phyloP scores from a whole-genome alignment of 306 rosid species.

The Gynostemma pentaphyllum region DNA sequence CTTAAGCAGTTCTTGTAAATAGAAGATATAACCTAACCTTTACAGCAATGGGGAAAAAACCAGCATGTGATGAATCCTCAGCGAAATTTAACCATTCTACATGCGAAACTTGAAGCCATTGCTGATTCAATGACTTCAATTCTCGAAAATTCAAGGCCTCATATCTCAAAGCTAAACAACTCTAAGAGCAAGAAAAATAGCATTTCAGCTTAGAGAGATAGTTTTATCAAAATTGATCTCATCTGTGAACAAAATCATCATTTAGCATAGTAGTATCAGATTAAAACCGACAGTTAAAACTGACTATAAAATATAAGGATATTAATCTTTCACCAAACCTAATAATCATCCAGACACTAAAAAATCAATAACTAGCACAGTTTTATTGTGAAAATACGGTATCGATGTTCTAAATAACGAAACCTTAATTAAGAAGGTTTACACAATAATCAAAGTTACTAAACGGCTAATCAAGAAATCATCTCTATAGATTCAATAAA shows the following conservation, averaged over 20 bases:
- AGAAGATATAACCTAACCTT: constrained; percentile 22
- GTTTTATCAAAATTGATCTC: background rate
- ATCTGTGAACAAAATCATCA: background rate
- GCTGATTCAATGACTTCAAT: constrained; percentile 29
- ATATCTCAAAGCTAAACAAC: constrained; percentile 81
- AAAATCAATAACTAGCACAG: too few species aligned
- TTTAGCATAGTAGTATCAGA: background rate
- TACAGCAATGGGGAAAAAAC: constrained; percentile 47
- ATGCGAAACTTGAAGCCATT: constrained; percentile 46
- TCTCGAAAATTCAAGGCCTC: constrained; percentile 71
- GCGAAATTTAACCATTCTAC: constrained; percentile 60
- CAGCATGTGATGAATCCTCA: constrained; percentile 37
- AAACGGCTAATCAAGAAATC: background rate
- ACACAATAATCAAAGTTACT: background rate
- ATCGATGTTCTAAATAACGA: background rate
- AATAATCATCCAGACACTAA: background rate
- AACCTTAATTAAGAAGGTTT: background rate
- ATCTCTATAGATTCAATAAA: background rate
- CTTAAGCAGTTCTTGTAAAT: background rate
- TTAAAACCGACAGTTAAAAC: background rate
- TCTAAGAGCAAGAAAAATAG: constrained; percentile 26
- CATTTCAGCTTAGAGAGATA: background rate
- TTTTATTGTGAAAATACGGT: background rate
- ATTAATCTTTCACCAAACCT: background rate
- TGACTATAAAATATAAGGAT: background rate